Evolutionary conservation across 371 early-diverging fungal species (phyloP).

Genomic region (Mortierella sp.): DNA sequence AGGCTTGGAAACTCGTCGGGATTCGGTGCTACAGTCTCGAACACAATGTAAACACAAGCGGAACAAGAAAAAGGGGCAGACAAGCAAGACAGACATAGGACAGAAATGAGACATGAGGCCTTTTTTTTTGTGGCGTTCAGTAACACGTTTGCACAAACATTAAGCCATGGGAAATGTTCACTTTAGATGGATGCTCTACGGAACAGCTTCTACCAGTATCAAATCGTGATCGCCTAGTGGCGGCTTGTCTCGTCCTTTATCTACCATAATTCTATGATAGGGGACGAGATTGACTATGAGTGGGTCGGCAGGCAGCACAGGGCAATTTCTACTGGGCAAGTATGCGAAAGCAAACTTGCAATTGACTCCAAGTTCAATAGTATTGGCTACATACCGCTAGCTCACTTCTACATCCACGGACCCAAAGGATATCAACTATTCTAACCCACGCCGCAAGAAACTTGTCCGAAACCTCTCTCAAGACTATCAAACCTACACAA

Average conservation of each 20-base stretch:
- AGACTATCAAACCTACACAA: constrained; percentile 58
- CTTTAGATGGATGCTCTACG: constrained; percentile 64
- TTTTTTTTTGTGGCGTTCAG: neutral
- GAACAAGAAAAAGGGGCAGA: neutral
- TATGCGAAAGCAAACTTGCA: too few species aligned
- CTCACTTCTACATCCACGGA: constrained; percentile 36
- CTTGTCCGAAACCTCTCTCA: constrained; percentile 25
- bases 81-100: too few species aligned
- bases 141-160: too few species aligned
- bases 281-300: constrained; percentile 85
- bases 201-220: constrained; percentile 68
- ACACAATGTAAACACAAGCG: constrained; percentile 44
- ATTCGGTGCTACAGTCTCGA: constrained; percentile 73
- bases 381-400: constrained; percentile 17
- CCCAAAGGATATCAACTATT: constrained; percentile 50
- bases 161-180: too few species aligned
- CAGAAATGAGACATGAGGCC: too few species aligned
- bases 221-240: constrained; percentile 61
- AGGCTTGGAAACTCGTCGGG: constrained; percentile 59
- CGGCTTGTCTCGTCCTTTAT: constrained; percentile 80
- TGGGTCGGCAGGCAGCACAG: constrained; percentile 74
- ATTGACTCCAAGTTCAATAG: neutral
- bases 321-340: constrained; percentile 78
- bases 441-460: constrained; percentile 21
- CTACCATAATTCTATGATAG: constrained; percentile 59